A percentile compares a stretch with the other conserved stretches of the same genome.
Conservation (phyloP, 768 basidiomycete genomes). For the Sutorius australiensis region DNA sequence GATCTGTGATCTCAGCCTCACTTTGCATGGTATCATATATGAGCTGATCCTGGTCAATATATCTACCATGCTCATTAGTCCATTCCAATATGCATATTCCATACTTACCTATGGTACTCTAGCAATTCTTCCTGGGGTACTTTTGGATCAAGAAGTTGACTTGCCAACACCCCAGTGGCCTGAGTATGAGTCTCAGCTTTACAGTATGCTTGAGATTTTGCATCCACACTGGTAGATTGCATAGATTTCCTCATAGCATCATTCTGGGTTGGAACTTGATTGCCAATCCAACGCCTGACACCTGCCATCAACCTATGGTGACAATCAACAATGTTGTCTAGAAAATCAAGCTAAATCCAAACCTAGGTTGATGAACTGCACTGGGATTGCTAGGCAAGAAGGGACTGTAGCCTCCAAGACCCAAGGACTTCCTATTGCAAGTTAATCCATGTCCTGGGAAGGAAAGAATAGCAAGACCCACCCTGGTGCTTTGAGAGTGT, state of each 20-base stretch:
- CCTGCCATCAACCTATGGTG: slow-evolving; percentile 65
- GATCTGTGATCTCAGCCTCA: slow-evolving; percentile 53
- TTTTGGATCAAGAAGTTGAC: slow-evolving; percentile 53
- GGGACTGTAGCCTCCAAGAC: slow-evolving; percentile 68
- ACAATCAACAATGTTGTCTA: slow-evolving; percentile 19
- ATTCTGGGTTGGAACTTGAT: slow-evolving; percentile 42
- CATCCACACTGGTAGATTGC: slow-evolving; percentile 25
- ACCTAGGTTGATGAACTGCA: slow-evolving; percentile 38
- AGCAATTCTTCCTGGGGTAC: slow-evolving; percentile 62
- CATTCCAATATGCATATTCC: not conserved
- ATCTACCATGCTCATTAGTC: slow-evolving; percentile 37
- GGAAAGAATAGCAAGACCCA: slow-evolving; percentile 29
- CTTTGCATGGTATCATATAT: slow-evolving; percentile 55
- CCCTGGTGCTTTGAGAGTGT: slow-evolving; percentile 82
- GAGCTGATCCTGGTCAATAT: slow-evolving; percentile 72
- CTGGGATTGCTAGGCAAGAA: slow-evolving; percentile 59
- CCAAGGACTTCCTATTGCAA: slow-evolving; percentile 57
- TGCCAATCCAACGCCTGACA: slow-evolving; percentile 72
- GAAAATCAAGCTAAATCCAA: slow-evolving; percentile 8
- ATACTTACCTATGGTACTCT: slow-evolving; percentile 67
- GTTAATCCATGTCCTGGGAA: not conserved
- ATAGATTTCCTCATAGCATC: slow-evolving; percentile 40
- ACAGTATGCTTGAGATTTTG: slow-evolving; percentile 27
- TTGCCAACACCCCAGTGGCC: slow-evolving; percentile 59
- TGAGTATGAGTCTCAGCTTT: slow-evolving; percentile 28